phyloP scores from a whole-genome alignment of 306 rosid genomes.

The Quercus berberidifolia region DNA sequence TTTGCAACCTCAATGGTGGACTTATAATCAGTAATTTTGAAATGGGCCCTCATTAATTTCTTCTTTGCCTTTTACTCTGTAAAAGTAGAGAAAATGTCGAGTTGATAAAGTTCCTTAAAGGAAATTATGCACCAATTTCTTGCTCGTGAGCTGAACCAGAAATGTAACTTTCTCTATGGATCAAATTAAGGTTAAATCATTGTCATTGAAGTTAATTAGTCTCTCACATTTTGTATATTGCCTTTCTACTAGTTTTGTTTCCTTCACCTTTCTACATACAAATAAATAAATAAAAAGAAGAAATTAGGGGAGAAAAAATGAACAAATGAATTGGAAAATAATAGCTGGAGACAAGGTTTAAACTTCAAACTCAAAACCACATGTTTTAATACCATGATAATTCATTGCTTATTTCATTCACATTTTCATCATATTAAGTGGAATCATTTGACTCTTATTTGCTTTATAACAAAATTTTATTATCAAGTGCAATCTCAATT shows the following conservation, averaged over 20 bases:
- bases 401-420: background rate
- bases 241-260: too few relatives aligned
- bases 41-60: constrained; percentile 8
- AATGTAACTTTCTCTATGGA: background rate
- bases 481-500: too few relatives aligned
- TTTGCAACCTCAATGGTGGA: background rate
- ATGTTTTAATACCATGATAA: too few relatives aligned
- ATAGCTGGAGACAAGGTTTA: too few relatives aligned
- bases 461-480: too few relatives aligned
- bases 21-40: background rate
- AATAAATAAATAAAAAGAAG: too few relatives aligned
- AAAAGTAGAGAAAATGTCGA: background rate
- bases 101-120: background rate
- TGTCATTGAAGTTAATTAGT: background rate
- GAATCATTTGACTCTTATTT: too few relatives aligned
- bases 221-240: too few relatives aligned
- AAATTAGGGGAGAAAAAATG: too few relatives aligned
- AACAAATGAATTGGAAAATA: too few relatives aligned
- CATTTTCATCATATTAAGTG: background rate
- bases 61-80: background rate
- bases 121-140: constrained; percentile 17
- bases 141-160: background rate
- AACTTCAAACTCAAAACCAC: too few relatives aligned
- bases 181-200: background rate
- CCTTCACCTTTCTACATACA: too few relatives aligned